These are phyloP conservation scores for Heterobasidion parviporum DNA, from an alignment of 1,284 basidiomycete genomes.

Conservation along the genomic window DNA sequence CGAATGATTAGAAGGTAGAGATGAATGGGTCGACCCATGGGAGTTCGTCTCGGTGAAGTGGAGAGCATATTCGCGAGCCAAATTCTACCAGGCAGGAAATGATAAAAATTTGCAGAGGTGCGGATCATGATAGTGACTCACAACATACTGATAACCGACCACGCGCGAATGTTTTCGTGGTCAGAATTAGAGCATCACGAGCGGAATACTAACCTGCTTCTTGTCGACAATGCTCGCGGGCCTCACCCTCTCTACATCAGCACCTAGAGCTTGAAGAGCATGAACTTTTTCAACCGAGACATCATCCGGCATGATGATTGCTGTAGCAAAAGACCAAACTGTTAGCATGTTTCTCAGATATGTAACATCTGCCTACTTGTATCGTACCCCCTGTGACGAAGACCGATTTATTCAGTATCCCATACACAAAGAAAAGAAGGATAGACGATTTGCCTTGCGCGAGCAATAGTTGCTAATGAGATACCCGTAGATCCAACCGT, in stretches of 20 bases:
- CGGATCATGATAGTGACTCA: slow-evolving; percentile 23
- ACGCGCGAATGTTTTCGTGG: neutral
- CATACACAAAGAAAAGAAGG: neutral
- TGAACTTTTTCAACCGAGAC: slow-evolving; percentile 89
- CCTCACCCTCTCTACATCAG: slow-evolving; percentile 77
- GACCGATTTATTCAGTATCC: neutral
- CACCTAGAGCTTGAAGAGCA: slow-evolving; percentile 79
- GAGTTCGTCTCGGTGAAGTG: slow-evolving; percentile 53
- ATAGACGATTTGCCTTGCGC: slow-evolving; percentile 58
- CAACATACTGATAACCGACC: slow-evolving; percentile 35
- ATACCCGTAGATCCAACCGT: slow-evolving; percentile 98
- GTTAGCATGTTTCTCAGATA: neutral
- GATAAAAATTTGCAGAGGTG: neutral
- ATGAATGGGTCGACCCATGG: slow-evolving; percentile 14
- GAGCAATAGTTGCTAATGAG: slow-evolving; percentile 88
- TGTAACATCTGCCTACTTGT: slow-evolving; percentile 42
- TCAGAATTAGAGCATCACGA: neutral
- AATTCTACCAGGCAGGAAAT: slow-evolving; percentile 45
- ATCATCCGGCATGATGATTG: slow-evolving; percentile 92
- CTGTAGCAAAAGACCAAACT: slow-evolving; percentile 23
- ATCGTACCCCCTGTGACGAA: slow-evolving; percentile 56
- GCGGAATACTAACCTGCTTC: slow-evolving; percentile 64
- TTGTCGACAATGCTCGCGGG: slow-evolving; percentile 91
- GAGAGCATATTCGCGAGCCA: slow-evolving; percentile 69
- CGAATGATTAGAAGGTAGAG: slow-evolving; percentile 18